A percentile compares a stretch with the other conserved stretches of the same genome.
phyloP scores from a whole-genome alignment of 2,329 filamentous ascomycete species.

The Bretziella fagacearum region DNA sequence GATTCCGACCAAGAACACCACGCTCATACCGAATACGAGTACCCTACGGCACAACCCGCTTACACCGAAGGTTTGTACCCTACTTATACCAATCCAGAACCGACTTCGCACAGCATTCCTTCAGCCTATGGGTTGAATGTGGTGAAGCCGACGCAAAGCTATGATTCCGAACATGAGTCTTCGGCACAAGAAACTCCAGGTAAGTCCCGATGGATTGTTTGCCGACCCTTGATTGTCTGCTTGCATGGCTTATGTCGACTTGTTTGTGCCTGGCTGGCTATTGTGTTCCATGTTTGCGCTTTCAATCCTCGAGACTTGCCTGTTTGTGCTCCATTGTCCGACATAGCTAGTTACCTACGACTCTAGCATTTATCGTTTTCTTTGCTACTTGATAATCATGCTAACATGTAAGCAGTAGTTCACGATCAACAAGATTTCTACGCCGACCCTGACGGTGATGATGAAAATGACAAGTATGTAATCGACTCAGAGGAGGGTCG shows the following conservation, averaged over 20 bases:
- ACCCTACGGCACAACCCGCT: background rate
- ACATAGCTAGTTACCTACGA: background rate
- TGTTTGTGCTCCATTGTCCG: background rate
- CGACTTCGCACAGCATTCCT: background rate
- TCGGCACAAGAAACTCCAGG: background rate
- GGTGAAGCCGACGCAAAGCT: background rate
- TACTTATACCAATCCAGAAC: background rate
- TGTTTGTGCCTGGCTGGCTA: too few relatives aligned
- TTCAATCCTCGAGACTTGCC: too few relatives aligned
- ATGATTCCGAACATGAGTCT: background rate
- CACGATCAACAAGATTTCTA: slow-evolving; percentile 2
- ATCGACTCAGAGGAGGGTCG: slow-evolving; percentile 4
- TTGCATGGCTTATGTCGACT: background rate
- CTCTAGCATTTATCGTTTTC: background rate
- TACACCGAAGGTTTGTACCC: background rate
- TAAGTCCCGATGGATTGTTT: background rate
- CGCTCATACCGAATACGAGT: background rate
- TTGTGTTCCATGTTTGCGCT: too few relatives aligned
- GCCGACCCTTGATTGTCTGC: background rate
- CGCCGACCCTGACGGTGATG: background rate
- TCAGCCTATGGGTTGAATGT: background rate
- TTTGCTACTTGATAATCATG: background rate
- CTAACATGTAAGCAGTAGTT: slow-evolving; percentile 3
- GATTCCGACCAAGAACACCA: background rate
- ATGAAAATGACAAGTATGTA: background rate